Conservation (phyloP, 2,329 filamentous ascomycete genomes). For the Fusarium sambucinum region DNA sequence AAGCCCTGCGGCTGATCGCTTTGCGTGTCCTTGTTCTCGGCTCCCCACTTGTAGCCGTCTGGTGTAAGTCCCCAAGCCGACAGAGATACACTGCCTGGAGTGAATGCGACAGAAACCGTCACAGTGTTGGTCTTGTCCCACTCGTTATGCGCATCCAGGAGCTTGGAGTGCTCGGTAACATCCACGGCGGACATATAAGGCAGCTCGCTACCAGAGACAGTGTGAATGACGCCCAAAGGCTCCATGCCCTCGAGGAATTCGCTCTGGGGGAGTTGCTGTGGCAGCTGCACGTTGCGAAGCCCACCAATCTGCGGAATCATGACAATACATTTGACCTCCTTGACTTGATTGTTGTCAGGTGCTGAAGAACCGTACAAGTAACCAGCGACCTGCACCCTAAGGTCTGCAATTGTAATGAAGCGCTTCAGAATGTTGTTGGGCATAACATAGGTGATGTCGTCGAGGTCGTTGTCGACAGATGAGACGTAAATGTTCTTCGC, state of each 20-base stretch:
- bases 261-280: conserved; percentile 90
- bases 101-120: conserved; percentile 96
- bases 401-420: conserved; percentile 96
- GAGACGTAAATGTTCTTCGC: conserved; percentile 99
- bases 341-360: conserved; percentile 94
- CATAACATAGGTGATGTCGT: conserved; percentile 97
- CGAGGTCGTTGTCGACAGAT: conserved; percentile 90
- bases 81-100: conserved; percentile 93
- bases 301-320: conserved; percentile 98
- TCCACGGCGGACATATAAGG: conserved; percentile 97
- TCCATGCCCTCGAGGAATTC: conserved; percentile 89
- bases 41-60: conserved; percentile 95
- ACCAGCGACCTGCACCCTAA: conserved; percentile 94
- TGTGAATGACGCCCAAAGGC: conserved; percentile 94
- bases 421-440: conserved; percentile 98
- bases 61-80: conserved; percentile 94
- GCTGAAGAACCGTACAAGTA: conserved; percentile 95
- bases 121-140: conserved; percentile 86
- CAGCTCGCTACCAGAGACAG: conserved; percentile 91
- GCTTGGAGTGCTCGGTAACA: conserved; percentile 90
- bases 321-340: conserved; percentile 96
- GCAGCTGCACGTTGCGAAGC: conserved; percentile 89
- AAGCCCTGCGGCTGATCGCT: conserved; percentile 97
- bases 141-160: conserved; percentile 81
- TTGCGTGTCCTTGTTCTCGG: conserved; percentile 91